Percentiles rank a stretch among this genome's conserved stretches.
These are phyloP conservation scores for Hericium coralloides DNA, from an alignment of 768 basidiomycete genomes.

Conservation along the genomic window DNA sequence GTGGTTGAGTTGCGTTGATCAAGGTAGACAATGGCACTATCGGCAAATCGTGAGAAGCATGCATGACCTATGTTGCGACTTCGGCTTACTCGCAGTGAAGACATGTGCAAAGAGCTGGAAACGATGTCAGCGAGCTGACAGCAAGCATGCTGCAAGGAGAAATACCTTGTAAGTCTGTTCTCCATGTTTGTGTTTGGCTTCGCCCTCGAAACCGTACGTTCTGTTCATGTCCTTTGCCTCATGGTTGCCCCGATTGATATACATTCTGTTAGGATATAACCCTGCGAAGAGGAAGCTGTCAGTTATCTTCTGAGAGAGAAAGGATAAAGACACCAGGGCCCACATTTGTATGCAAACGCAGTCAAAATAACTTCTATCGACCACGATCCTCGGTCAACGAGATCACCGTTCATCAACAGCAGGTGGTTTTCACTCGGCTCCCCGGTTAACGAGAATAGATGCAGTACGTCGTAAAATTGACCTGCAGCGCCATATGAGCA, in stretches of 20 bases:
- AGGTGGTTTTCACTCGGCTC: constrained; percentile 80
- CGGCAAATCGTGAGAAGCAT: neutral
- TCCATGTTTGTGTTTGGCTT: constrained; percentile 94
- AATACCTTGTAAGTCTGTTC: constrained; percentile 86
- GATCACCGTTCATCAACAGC: constrained; percentile 88
- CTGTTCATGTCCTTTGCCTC: constrained; percentile 97
- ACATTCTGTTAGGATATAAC: constrained; percentile 86
- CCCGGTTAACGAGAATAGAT: constrained; percentile 81
- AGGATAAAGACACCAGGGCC: constrained; percentile 17
- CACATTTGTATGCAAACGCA: constrained; percentile 93
- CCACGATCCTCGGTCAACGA: constrained; percentile 97
- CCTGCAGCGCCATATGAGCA: constrained; percentile 34
- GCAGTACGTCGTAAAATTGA: constrained; percentile 90
- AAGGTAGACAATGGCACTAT: constrained; percentile 88
- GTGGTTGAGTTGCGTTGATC: constrained; percentile 60
- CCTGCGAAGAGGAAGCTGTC: constrained; percentile 36
- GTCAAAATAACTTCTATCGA: constrained; percentile 88
- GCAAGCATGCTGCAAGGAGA: neutral
- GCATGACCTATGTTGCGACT: neutral
- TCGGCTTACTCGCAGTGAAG: constrained; percentile 73
- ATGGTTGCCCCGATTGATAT: constrained; percentile 94
- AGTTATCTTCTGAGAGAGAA: neutral
- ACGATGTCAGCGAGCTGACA: neutral
- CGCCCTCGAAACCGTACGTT: constrained; percentile 90
- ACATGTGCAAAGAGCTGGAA: constrained; percentile 73